phyloP scores from a whole-genome alignment of 495 filamentous ascomycete genomes.

The Aspergillus diversus region DNA sequence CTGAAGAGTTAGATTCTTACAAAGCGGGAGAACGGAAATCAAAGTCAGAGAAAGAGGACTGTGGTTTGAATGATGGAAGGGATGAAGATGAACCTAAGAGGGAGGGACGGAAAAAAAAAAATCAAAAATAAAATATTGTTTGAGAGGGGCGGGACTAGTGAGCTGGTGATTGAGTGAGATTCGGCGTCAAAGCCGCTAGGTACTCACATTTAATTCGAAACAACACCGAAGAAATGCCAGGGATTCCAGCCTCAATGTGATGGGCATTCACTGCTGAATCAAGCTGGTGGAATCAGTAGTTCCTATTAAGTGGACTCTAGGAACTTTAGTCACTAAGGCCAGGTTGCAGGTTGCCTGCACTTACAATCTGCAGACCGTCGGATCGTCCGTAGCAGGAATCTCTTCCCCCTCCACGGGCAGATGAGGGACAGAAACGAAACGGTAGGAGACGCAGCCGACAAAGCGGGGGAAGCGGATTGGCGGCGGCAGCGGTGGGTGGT shows the following conservation, averaged over 20 bases:
- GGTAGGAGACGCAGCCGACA: slow-evolving; percentile 9
- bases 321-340: not conserved
- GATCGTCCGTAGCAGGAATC: not conserved
- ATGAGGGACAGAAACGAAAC: slow-evolving; percentile 2
- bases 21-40: not conserved
- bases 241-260: not conserved
- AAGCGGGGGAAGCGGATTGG: slow-evolving; percentile 17
- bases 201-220: not conserved
- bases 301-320: not conserved
- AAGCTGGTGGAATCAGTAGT: not conserved
- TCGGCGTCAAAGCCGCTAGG: not conserved
- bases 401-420: slow-evolving; percentile 5
- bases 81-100: slow-evolving; percentile 6
- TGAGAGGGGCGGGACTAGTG: slow-evolving; percentile 6
- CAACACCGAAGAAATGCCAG: not conserved
- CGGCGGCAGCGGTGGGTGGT: not conserved
- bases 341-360: slow-evolving; percentile 1
- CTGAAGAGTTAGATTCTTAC: slow-evolving; percentile 6
- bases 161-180: slow-evolving; percentile 1
- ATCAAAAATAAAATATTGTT: not conserved
- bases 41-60: slow-evolving; percentile 3
- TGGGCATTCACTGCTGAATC: slow-evolving; percentile 1
- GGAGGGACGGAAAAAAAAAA: not conserved
- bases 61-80: slow-evolving; percentile 22
- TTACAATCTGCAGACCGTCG: slow-evolving; percentile 2